Percentiles rank a stretch among this genome's conserved stretches.
These are phyloP conservation scores for Podila clonocystis DNA, from an alignment of 192 early-diverging fungal species.

Conservation along the genomic window DNA sequence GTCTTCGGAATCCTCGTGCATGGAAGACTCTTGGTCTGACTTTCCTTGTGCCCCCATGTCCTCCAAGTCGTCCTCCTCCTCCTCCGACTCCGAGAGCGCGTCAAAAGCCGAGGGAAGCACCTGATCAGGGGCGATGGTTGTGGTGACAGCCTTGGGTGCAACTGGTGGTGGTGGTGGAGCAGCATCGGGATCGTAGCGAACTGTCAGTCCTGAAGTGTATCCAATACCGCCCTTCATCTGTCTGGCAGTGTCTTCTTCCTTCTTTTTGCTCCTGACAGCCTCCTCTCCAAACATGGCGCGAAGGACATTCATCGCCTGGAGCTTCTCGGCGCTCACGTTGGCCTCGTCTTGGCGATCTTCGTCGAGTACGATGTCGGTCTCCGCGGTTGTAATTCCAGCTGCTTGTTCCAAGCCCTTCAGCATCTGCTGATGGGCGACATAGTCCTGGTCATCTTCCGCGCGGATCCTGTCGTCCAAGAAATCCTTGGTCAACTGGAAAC, in stretches of 20 bases:
- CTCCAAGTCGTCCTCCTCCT: neutral
- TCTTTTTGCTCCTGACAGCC: slow-evolving; percentile 46
- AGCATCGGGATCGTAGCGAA: slow-evolving; percentile 63
- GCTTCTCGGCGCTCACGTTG: slow-evolving; percentile 54
- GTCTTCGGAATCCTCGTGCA: neutral
- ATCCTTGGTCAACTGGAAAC: slow-evolving; percentile 61
- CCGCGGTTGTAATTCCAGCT: neutral
- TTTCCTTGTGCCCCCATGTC: neutral
- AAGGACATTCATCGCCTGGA: slow-evolving; percentile 58
- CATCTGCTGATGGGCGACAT: slow-evolving; percentile 37
- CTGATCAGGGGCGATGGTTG: neutral
- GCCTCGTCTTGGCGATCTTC: slow-evolving; percentile 55
- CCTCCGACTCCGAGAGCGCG: slow-evolving; percentile 3
- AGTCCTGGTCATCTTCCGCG: slow-evolving; percentile 39
- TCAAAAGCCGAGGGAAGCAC: slow-evolving; percentile 20
- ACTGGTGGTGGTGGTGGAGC: slow-evolving; percentile 40
- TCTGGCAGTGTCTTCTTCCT: slow-evolving; percentile 43
- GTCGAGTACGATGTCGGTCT: slow-evolving; percentile 24
- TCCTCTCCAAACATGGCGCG: slow-evolving; percentile 61
- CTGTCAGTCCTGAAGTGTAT: slow-evolving; percentile 33
- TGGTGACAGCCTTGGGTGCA: neutral
- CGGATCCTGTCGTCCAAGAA: slow-evolving; percentile 58
- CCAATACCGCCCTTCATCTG: slow-evolving; percentile 43
- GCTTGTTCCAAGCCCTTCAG: slow-evolving; percentile 20
- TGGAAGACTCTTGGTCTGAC: neutral